phyloP scores from a whole-genome alignment of 129 eudicot species.

The Arctium minus region DNA sequence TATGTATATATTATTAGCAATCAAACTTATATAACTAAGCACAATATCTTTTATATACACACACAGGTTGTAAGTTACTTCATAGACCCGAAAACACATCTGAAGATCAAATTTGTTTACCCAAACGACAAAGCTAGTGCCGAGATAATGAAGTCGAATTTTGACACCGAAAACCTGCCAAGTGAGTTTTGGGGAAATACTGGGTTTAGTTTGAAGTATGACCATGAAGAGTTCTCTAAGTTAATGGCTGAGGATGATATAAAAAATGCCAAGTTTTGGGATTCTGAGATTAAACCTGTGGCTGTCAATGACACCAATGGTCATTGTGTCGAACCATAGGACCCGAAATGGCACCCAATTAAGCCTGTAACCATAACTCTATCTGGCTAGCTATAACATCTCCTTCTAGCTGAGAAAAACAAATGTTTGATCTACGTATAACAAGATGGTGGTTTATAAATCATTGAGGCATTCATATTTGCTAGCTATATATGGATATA shows the following conservation, averaged over 20 bases:
- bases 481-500: too few species aligned
- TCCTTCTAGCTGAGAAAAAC: not conserved
- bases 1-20: too few species aligned
- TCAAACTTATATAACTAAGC: too few species aligned
- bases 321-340: not conserved
- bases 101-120: constrained; percentile 70
- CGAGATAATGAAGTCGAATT: constrained; percentile 63
- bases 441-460: not conserved
- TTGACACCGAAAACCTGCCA: constrained; percentile 82
- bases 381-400: too few species aligned
- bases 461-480: not conserved
- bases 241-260: constrained; percentile 73
- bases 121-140: constrained; percentile 64
- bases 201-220: constrained; percentile 51
- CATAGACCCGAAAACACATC: constrained; percentile 66
- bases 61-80: constrained; percentile 71
- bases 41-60: not conserved
- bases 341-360: not conserved
- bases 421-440: not conserved
- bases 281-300: constrained; percentile 14
- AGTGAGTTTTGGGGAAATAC: constrained; percentile 82
- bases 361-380: not conserved
- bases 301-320: constrained; percentile 10
- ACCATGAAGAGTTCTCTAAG: constrained; percentile 79
- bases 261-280: constrained; percentile 64